phyloP scores from a whole-genome alignment of 208 protist species.

The Porcisia deanei region DNA sequence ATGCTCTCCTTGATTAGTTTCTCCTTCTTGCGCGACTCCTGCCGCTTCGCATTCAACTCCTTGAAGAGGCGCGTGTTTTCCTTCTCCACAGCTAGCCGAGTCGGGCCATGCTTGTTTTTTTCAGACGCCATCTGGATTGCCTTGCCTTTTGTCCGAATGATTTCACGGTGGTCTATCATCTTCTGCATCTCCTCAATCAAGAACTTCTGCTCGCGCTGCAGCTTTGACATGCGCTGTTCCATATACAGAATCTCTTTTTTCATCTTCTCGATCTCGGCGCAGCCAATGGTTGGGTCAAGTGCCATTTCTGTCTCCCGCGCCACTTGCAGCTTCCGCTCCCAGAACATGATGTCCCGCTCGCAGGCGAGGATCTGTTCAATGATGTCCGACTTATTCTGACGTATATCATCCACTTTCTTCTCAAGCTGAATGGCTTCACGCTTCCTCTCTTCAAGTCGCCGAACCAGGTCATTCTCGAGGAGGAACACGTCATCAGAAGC shows the following conservation, averaged over 20 bases:
- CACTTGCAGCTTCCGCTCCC: constrained; percentile 96
- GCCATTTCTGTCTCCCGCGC: constrained; percentile 96
- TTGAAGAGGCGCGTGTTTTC: constrained; percentile 86
- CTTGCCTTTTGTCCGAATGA: constrained; percentile 93
- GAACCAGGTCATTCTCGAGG: constrained; percentile 92
- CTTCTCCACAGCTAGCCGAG: constrained; percentile 82
- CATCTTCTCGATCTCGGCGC: constrained; percentile 94
- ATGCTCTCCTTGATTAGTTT: constrained; percentile 80
- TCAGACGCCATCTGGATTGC: constrained; percentile 68
- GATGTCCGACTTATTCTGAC: constrained; percentile 78
- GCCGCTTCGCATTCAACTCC: constrained; percentile 86
- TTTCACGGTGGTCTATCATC: constrained; percentile 92
- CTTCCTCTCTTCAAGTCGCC: constrained; percentile 90
- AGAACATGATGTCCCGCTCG: constrained; percentile 95
- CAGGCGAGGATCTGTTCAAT: constrained; percentile 90
- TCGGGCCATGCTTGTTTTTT: constrained; percentile 63
- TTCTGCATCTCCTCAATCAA: constrained; percentile 95
- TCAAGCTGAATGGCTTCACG: constrained; percentile 90
- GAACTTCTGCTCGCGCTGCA: constrained; percentile 93
- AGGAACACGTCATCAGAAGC: constrained; percentile 91
- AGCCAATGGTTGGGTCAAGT: constrained; percentile 93
- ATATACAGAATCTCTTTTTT: constrained; percentile 96
- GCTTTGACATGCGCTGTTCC: constrained; percentile 90
- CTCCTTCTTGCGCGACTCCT: constrained; percentile 86
- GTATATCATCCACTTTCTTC: constrained; percentile 78